A percentile compares a stretch with the other conserved stretches of the same genome.
Evolutionary conservation across 805 yeast genomes (phyloP).

Genomic region (Yarrowia divulgata): DNA sequence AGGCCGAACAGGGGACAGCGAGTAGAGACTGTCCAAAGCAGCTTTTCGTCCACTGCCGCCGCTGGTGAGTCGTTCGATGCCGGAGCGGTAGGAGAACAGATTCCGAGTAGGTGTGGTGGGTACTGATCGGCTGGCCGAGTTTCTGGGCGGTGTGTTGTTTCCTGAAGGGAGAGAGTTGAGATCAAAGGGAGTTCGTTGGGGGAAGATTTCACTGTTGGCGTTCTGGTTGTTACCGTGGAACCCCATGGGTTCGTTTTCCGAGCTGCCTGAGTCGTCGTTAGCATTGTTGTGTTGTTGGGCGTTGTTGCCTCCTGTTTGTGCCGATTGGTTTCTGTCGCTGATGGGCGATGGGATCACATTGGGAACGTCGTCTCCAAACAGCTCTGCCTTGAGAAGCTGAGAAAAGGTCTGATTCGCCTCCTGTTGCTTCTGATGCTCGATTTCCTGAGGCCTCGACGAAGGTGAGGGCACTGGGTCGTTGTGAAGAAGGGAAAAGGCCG

Average conservation of each 20-base stretch:
- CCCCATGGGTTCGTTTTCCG: slow-evolving; percentile 15
- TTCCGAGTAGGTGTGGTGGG: slow-evolving; percentile 56
- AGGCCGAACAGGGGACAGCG: slow-evolving; percentile 85
- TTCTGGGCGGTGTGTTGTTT: slow-evolving; percentile 41
- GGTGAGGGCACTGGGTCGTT: slow-evolving; percentile 51
- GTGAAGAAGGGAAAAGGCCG: slow-evolving; percentile 71
- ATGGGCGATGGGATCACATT: slow-evolving; percentile 44
- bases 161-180: slow-evolving; percentile 32
- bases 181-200: slow-evolving; percentile 25
- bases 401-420: slow-evolving; percentile 90
- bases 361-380: slow-evolving; percentile 88
- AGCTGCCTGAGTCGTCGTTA: slow-evolving; percentile 21
- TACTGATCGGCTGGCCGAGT: slow-evolving; percentile 42
- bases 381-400: slow-evolving; percentile 82
- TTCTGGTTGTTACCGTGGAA: slow-evolving; percentile 3
- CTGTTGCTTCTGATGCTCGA: slow-evolving; percentile 55
- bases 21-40: slow-evolving; percentile 59
- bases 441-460: slow-evolving; percentile 56
- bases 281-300: slow-evolving; percentile 1
- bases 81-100: slow-evolving; percentile 51
- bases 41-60: slow-evolving; percentile 32
- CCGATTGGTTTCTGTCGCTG: slow-evolving; percentile 30
- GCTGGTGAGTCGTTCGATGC: slow-evolving; percentile 18
- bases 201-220: slow-evolving; percentile 19
- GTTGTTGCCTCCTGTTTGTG: background rate